Evolutionary conservation across 768 basidiomycete genomes (phyloP).

Genomic region (Strobilomyces confusus): DNA sequence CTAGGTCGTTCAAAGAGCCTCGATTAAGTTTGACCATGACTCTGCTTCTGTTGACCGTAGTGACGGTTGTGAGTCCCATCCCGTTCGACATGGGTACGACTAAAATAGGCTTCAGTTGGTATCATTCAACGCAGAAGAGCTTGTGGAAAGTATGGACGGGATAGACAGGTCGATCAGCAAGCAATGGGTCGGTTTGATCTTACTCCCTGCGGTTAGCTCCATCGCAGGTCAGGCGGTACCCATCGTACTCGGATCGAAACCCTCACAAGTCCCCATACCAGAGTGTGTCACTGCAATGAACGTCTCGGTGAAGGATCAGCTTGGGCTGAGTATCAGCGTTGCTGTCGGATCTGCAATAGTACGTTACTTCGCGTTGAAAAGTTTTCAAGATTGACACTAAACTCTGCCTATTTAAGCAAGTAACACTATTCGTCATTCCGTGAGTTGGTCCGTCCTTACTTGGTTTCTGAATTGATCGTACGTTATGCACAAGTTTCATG

Average conservation of each 20-base stretch:
- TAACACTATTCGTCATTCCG: slow-evolving; percentile 82
- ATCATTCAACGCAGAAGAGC: slow-evolving; percentile 61
- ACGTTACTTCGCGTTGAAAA: slow-evolving; percentile 24
- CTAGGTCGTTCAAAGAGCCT: slow-evolving; percentile 42
- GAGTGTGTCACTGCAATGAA: slow-evolving; percentile 90
- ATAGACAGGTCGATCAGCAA: slow-evolving; percentile 69
- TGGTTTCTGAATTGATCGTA: neutral
- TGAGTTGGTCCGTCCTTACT: slow-evolving; percentile 31
- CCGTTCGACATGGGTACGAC: neutral
- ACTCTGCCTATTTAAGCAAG: slow-evolving; percentile 49
- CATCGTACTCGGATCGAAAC: neutral
- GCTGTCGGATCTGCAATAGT: slow-evolving; percentile 79
- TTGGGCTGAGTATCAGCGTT: slow-evolving; percentile 80
- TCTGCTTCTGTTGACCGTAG: slow-evolving; percentile 47
- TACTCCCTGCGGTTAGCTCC: slow-evolving; percentile 81
- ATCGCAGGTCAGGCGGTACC: slow-evolving; percentile 55
- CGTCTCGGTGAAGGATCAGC: slow-evolving; percentile 81
- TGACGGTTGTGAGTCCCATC: slow-evolving; percentile 54
- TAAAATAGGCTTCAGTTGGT: slow-evolving; percentile 37
- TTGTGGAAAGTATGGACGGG: slow-evolving; percentile 83
- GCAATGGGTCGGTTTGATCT: slow-evolving; percentile 85
- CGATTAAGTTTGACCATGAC: slow-evolving; percentile 58
- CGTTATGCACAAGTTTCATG: slow-evolving; percentile 49
- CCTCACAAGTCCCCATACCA: slow-evolving; percentile 14
- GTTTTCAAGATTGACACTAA: neutral